Evolutionary conservation across 2,329 filamentous ascomycete species (phyloP).

Genomic region (Alternaria brassicae): DNA sequence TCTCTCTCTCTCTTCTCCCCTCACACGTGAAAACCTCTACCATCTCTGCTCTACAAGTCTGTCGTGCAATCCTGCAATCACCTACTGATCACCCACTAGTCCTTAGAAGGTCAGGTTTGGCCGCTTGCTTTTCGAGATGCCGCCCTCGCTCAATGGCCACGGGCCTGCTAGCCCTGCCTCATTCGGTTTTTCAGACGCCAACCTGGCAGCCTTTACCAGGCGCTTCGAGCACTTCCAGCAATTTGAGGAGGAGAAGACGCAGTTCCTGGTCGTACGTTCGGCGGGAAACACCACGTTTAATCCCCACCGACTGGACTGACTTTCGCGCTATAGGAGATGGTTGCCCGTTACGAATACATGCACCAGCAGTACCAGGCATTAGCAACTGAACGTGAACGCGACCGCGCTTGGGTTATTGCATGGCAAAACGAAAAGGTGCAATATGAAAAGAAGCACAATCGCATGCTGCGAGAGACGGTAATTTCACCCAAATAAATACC

Average conservation of each 20-base stretch:
- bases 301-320: slow-evolving; percentile 4
- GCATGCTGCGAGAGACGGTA: slow-evolving; percentile 39
- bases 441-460: slow-evolving; percentile 25
- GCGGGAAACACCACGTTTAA: neutral
- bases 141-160: slow-evolving; percentile 18
- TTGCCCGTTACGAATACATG: slow-evolving; percentile 51
- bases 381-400: slow-evolving; percentile 32
- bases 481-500: neutral
- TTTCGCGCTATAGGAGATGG: slow-evolving; percentile 44
- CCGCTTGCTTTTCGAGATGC: slow-evolving; percentile 12
- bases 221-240: slow-evolving; percentile 43
- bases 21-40: neutral
- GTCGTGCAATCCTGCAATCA: neutral
- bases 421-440: slow-evolving; percentile 33
- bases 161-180: slow-evolving; percentile 9
- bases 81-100: neutral
- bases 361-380: slow-evolving; percentile 41
- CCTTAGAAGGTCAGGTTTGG: neutral
- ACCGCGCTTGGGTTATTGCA: slow-evolving; percentile 28
- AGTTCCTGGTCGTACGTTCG: slow-evolving; percentile 42
- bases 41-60: neutral
- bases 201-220: slow-evolving; percentile 30
- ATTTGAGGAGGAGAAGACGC: slow-evolving; percentile 41
- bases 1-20: neutral
- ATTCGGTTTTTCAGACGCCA: neutral